Conservation (phyloP, 2,329 filamentous ascomycete genomes). For the Phyllosticta ampelicida region DNA sequence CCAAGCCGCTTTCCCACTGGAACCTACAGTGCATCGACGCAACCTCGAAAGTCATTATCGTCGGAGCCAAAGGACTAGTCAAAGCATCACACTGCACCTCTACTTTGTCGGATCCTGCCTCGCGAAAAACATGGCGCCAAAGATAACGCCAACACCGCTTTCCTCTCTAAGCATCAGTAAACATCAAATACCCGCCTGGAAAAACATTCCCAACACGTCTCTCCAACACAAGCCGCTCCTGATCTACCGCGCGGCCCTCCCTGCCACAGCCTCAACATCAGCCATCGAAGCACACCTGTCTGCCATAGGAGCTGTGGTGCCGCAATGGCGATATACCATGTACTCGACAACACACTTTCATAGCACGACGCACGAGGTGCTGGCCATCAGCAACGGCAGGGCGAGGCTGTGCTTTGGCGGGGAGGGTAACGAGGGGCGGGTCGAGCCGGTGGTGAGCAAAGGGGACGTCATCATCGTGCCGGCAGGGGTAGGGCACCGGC, state of each 20-base stretch:
- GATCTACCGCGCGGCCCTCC: slow-evolving; percentile 54
- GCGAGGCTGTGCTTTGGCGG: slow-evolving; percentile 57
- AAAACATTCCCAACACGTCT: slow-evolving; percentile 52
- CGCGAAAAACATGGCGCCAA: neutral
- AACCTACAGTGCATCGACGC: neutral
- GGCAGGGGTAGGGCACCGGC: slow-evolving; percentile 53
- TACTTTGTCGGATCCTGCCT: neutral
- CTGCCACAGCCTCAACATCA: slow-evolving; percentile 31
- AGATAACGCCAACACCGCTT: slow-evolving; percentile 32
- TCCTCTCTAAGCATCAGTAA: slow-evolving; percentile 45
- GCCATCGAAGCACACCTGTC: slow-evolving; percentile 47
- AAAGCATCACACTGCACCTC: neutral
- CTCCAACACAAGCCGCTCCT: slow-evolving; percentile 53
- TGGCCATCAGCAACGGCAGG: slow-evolving; percentile 47
- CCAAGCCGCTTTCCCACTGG: too few species aligned
- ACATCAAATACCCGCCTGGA: slow-evolving; percentile 48
- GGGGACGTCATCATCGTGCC: slow-evolving; percentile 58
- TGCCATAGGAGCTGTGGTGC: slow-evolving; percentile 43
- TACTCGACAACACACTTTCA: slow-evolving; percentile 57
- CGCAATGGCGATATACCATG: slow-evolving; percentile 62
- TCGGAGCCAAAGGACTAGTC: neutral
- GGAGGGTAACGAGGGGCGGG: slow-evolving; percentile 46
- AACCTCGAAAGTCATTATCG: neutral
- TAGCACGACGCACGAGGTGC: slow-evolving; percentile 55
- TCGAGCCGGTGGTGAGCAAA: slow-evolving; percentile 45